These are phyloP conservation scores for Terfezia boudieri DNA, from an alignment of 495 filamentous ascomycete genomes.

Conservation along the genomic window DNA sequence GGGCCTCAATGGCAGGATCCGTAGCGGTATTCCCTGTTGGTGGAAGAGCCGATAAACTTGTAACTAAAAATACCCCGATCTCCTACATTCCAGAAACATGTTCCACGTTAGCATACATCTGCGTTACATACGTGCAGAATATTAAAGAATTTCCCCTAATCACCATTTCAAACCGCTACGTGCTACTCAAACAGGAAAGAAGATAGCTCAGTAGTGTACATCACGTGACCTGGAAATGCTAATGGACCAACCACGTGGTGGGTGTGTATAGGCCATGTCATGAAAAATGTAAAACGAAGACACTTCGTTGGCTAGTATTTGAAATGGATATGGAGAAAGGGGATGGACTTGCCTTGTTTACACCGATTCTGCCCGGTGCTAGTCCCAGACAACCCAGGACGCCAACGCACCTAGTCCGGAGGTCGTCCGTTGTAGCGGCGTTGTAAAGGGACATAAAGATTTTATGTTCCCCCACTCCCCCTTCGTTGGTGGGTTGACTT, in stretches of 20 bases:
- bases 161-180: no score
- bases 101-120: neutral
- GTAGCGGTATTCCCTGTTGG: constrained; percentile 20
- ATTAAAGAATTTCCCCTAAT: constrained; percentile 12
- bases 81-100: constrained; percentile 15
- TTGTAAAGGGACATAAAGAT: constrained; percentile 40
- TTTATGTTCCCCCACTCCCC: constrained; percentile 25
- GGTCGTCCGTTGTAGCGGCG: constrained; percentile 22
- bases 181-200: no score
- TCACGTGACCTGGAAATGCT: constrained; percentile 5
- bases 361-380: constrained; percentile 19
- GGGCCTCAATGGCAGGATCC: constrained; percentile 31
- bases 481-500: constrained; percentile 1
- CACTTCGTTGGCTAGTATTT: no score
- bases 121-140: constrained; percentile 5
- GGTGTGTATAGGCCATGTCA: no score
- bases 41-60: constrained; percentile 24
- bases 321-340: no score
- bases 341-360: constrained; percentile 12
- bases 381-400: constrained; percentile 35
- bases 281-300: no score
- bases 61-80: constrained; percentile 36
- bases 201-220: no score
- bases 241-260: constrained; percentile 6
- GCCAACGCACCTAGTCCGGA: constrained; percentile 38